These are phyloP conservation scores for Tephrocybe sp. DNA, from an alignment of 768 basidiomycete species.

Conservation along the genomic window DNA sequence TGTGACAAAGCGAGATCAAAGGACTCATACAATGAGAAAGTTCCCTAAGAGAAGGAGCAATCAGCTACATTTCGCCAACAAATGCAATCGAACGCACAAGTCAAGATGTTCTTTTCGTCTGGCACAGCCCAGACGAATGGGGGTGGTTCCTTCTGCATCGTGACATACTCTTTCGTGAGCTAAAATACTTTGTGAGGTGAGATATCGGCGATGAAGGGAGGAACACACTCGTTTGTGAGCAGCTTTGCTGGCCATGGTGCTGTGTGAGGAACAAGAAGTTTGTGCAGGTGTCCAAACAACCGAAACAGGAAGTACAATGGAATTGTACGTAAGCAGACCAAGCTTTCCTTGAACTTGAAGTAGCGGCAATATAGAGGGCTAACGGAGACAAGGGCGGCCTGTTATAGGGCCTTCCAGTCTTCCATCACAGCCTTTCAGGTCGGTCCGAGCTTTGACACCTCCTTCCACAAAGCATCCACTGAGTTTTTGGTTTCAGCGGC, in stretches of 20 bases:
- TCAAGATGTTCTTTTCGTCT: slow-evolving; percentile 97
- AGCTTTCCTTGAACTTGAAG: neutral
- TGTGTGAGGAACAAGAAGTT: slow-evolving; percentile 17
- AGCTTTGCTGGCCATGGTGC: slow-evolving; percentile 81
- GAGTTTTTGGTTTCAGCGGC: neutral
- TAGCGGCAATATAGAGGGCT: neutral
- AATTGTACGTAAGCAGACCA: slow-evolving; percentile 17
- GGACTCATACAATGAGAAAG: slow-evolving; percentile 77
- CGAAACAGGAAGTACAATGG: slow-evolving; percentile 13
- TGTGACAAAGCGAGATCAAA: slow-evolving; percentile 8
- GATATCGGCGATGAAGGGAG: neutral
- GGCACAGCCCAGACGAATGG: slow-evolving; percentile 96
- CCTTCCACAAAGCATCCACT: slow-evolving; percentile 9
- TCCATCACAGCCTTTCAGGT: neutral
- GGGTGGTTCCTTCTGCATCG: slow-evolving; percentile 91
- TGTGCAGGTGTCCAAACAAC: slow-evolving; percentile 16
- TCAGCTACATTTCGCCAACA: neutral
- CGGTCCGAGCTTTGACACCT: slow-evolving; percentile 6
- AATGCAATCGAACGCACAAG: slow-evolving; percentile 58
- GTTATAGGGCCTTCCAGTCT: neutral
- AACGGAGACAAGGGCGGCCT: neutral
- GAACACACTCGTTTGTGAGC: slow-evolving; percentile 76
- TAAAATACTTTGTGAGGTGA: slow-evolving; percentile 27
- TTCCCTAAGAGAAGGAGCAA: slow-evolving; percentile 67
- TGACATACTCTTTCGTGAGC: slow-evolving; percentile 86